A percentile compares a stretch with the other conserved stretches of the same genome.
These are phyloP conservation scores for Fusarium sp. DNA, from an alignment of 2,329 filamentous ascomycete species.

Conservation along the genomic window DNA sequence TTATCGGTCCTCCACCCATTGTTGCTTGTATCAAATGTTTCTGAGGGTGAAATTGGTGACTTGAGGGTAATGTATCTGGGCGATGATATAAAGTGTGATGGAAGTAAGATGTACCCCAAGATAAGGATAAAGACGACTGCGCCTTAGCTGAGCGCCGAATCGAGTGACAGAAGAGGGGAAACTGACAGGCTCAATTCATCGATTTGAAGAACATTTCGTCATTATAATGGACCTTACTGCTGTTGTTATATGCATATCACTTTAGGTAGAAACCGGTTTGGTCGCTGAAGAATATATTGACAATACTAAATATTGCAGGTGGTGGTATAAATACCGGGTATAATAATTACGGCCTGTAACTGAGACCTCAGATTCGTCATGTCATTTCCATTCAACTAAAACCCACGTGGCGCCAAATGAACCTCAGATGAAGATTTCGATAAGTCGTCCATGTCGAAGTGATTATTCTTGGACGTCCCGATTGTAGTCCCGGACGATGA, in stretches of 20 bases:
- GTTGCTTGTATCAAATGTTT: too few species aligned
- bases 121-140: too few species aligned
- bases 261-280: background rate
- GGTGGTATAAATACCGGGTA: conserved; percentile 29
- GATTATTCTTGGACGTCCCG: conserved; percentile 13
- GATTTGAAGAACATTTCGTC: too few species aligned
- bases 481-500: conserved; percentile 37
- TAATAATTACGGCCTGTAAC: conserved; percentile 15
- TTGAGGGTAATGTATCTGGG: too few species aligned
- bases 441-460: conserved; percentile 33
- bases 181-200: too few species aligned
- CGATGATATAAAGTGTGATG: too few species aligned
- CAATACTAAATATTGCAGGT: background rate
- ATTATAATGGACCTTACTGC: too few species aligned
- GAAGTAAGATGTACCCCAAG: too few species aligned
- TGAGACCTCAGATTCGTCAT: background rate
- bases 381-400: conserved; percentile 14
- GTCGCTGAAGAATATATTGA: background rate
- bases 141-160: too few species aligned
- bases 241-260: background rate
- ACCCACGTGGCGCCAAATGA: conserved; percentile 43
- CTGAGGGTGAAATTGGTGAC: too few species aligned
- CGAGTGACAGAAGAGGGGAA: too few species aligned
- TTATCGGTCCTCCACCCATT: too few species aligned
- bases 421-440: conserved; percentile 49